phyloP scores from a whole-genome alignment of 495 filamentous ascomycete species.

The Tuber indicum region DNA sequence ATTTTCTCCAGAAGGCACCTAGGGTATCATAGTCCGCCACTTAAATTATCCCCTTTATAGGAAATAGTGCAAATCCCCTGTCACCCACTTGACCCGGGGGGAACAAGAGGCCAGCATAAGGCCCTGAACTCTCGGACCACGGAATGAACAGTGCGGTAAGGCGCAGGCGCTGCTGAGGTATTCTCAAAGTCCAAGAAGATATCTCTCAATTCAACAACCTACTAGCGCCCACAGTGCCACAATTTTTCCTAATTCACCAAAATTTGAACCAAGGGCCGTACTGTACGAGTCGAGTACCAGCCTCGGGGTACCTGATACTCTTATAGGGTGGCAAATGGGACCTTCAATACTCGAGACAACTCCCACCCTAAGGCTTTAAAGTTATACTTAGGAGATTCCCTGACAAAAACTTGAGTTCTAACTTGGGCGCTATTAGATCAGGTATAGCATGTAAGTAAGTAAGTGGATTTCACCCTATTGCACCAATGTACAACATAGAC shows the following conservation, averaged over 20 bases:
- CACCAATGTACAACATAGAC: neutral
- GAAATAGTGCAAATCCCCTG: neutral
- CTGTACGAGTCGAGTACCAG: neutral
- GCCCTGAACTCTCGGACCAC: neutral
- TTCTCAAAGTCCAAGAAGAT: neutral
- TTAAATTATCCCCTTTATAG: neutral
- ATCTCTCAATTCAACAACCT: no score
- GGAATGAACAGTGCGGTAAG: neutral
- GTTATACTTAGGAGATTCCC: neutral
- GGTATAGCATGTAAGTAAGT: no score
- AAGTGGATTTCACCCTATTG: neutral
- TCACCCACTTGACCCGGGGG: neutral
- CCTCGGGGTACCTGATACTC: neutral
- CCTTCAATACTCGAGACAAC: neutral
- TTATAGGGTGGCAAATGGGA: neutral
- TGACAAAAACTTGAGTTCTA: neutral
- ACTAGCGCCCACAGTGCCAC: no score
- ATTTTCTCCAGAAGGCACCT: neutral
- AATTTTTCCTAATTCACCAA: neutral
- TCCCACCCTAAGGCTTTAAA: neutral
- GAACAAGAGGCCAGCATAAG: neutral
- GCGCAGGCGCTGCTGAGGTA: neutral
- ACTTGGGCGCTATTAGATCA: neutral
- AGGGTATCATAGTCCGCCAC: neutral
- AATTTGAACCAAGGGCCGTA: neutral